A percentile compares a stretch with the other conserved stretches of the same genome.
Conservation (phyloP, 371 early-diverging fungal species). For the Syncephalastrum monosporum region DNA sequence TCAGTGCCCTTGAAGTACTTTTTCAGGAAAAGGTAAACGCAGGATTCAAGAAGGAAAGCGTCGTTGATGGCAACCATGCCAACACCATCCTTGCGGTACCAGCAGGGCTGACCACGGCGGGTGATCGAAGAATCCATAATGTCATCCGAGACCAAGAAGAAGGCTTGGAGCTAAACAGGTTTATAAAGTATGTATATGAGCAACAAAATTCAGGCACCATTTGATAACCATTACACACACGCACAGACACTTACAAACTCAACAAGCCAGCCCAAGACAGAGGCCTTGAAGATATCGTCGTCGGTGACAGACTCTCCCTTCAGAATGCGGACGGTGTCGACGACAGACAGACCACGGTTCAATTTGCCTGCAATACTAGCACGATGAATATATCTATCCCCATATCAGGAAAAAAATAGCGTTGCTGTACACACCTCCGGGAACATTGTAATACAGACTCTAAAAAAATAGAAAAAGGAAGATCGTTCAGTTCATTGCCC, state of each 20-base stretch:
- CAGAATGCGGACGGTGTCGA: slow-evolving; percentile 82
- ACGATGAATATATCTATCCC: neutral
- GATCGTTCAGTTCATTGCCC: too few relatives aligned
- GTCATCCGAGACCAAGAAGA: slow-evolving; percentile 97
- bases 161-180: slow-evolving; percentile 84
- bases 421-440: slow-evolving; percentile 59
- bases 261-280: slow-evolving; percentile 93
- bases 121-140: slow-evolving; percentile 96
- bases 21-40: slow-evolving; percentile 88
- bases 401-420: too few relatives aligned
- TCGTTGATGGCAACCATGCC: slow-evolving; percentile 96
- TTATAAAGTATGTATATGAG: neutral
- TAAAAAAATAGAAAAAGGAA: slow-evolving; percentile 18
- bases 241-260: slow-evolving; percentile 73
- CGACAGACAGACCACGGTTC: slow-evolving; percentile 96
- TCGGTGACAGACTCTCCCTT: slow-evolving; percentile 68
- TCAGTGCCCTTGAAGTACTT: slow-evolving; percentile 83
- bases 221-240: neutral
- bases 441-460: slow-evolving; percentile 78
- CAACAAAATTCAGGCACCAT: neutral
- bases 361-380: slow-evolving; percentile 72
- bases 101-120: slow-evolving; percentile 95
- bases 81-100: slow-evolving; percentile 85
- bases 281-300: slow-evolving; percentile 84
- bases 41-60: slow-evolving; percentile 87